phyloP scores from a whole-genome alignment of 1,284 basidiomycete species.

The Volvariella volvacea region DNA sequence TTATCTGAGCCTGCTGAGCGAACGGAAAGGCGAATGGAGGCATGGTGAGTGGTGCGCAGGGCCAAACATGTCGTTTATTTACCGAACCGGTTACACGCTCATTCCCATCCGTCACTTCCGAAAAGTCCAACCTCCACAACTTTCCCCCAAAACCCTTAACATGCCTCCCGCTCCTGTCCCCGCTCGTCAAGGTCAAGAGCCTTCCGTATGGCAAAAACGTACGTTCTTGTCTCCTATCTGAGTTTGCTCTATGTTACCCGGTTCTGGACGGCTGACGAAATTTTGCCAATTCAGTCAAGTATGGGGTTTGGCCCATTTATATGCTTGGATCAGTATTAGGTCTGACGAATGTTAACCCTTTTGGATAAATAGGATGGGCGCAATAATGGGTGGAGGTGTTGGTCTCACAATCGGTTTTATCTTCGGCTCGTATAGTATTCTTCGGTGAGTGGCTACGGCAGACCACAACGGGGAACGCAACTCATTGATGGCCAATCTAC shows the following conservation, averaged over 20 bases:
- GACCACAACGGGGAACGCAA: too few species aligned
- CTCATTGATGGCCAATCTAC: constrained; percentile 1
- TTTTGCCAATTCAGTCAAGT: constrained; percentile 2
- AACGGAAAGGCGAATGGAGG: constrained; percentile 47
- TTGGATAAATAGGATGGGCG: constrained; percentile 69
- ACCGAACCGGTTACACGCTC: constrained; percentile 1
- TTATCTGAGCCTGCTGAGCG: constrained; percentile 82
- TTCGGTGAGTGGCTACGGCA: constrained; percentile 50
- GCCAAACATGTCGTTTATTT: constrained; percentile 5
- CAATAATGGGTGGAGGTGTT: constrained; percentile 87
- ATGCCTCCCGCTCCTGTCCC: constrained; percentile 42
- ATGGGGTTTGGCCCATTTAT: neutral
- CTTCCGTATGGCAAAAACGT: constrained; percentile 74
- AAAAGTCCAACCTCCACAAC: constrained; percentile 8
- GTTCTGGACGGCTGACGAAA: too few species aligned
- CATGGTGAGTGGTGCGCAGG: constrained; percentile 17
- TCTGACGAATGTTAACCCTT: neutral
- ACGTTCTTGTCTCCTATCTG: constrained; percentile 21
- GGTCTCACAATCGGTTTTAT: constrained; percentile 95
- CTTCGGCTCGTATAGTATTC: constrained; percentile 86
- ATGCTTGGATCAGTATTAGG: too few species aligned
- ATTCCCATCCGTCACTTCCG: constrained; percentile 5
- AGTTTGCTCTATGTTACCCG: neutral
- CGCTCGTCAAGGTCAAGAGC: constrained; percentile 47
- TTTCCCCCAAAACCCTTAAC: constrained; percentile 6